Base-by-base conservation (phyloP, 306 rosid species). In the Argentina anserina region DNA sequence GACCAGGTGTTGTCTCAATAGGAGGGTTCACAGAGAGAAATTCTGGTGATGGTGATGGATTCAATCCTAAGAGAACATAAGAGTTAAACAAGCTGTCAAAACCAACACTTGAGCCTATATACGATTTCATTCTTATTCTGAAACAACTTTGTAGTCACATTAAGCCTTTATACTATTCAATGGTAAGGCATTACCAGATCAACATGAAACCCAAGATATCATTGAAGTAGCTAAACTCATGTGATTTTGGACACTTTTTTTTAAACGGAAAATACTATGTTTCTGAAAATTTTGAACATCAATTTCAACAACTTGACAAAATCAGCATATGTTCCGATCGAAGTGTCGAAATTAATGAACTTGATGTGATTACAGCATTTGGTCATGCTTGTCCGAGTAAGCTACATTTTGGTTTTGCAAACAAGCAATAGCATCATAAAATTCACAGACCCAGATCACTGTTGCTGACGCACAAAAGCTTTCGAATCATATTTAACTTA, bases 21-120 rank as follows among this genome's bases (percentile, higher is more conserved):
- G 89, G 84, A 86, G 84, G 76, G 80, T 71, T 74, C 69, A 74
- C 80, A 7, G 81, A 72, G 23, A 72, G 68, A 60, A 59, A 72
- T 67, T 79, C 74, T n/a, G 90, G 90, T 56, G 92, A 82, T 41
- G 90, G 89, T 71, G 90, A 78, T 72, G 80, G 65, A 43, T 62
- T 77, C 60, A 78, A 83, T 17, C 86, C 97, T 87, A 75, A 65
- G 65, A 71, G 80, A 83, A 76, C 45, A 62, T n/a, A 52, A 66
- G 3, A 75, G 62, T 72, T 46, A 21, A 76, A 49, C 79, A 81
- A 72, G 47, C 69, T 56, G 69, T 50, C 26, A 52, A 42, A 42
- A n/a, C 43, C 43, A 21, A 69, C 13, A 81, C n/a, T 28, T 50
- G 7, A 39, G 28, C 73, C 45, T 47, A 28, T 23, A 46, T 28